Conservation (phyloP, 148 eudicot species). For the Rhododendron williamsianum region DNA sequence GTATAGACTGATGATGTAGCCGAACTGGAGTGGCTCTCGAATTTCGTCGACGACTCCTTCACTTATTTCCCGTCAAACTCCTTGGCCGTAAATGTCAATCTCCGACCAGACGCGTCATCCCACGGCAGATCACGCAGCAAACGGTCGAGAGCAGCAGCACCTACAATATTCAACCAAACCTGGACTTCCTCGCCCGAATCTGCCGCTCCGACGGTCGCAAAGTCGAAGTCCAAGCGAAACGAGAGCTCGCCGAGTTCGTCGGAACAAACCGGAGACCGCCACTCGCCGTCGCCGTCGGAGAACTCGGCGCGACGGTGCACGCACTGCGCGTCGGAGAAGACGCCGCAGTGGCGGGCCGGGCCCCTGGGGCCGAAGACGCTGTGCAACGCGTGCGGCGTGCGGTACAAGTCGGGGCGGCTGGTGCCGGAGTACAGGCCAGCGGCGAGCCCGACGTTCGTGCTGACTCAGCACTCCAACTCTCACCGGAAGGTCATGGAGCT, state of each 20-base stretch:
- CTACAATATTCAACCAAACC: neutral
- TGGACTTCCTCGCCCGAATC: constrained; percentile 5
- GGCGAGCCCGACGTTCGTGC: constrained; percentile 37
- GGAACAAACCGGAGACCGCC: neutral
- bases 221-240: neutral
- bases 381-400: constrained; percentile 44
- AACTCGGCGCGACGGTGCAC: constrained; percentile 16
- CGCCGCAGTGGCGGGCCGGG: constrained; percentile 46
- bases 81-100: neutral
- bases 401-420: constrained; percentile 41
- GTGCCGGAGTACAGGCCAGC: constrained; percentile 48
- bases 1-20: constrained; percentile 27
- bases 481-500: constrained; percentile 48
- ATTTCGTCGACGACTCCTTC: constrained; percentile 31
- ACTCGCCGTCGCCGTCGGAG: neutral
- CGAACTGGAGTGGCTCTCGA: constrained; percentile 36
- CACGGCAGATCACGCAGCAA: constrained; percentile 27
- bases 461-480: constrained; percentile 40
- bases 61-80: constrained; percentile 16
- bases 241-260: constrained; percentile 9
- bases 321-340: constrained; percentile 38
- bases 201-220: neutral
- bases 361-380: constrained; percentile 40
- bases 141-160: constrained; percentile 18
- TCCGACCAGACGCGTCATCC: neutral